Percentiles rank a stretch among this genome's conserved stretches.
These are phyloP conservation scores for Vanrija sp. DNA, from an alignment of 1,284 basidiomycete genomes.

Conservation along the genomic window DNA sequence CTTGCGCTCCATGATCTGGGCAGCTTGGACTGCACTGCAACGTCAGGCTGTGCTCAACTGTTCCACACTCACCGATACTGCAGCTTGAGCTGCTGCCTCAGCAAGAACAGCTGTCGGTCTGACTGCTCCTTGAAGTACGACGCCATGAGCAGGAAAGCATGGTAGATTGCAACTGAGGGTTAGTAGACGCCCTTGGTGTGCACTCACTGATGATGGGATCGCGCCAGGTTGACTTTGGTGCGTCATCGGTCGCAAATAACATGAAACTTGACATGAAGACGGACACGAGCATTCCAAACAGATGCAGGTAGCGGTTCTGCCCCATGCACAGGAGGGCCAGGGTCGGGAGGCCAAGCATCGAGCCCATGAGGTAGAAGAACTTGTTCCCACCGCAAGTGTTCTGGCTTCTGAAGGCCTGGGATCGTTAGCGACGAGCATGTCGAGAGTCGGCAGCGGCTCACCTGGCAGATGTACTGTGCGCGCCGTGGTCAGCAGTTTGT, in stretches of 20 bases:
- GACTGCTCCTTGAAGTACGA: constrained; percentile 51
- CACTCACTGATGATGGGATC: constrained; percentile 43
- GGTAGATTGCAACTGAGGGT: constrained; percentile 36
- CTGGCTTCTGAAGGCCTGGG: too few species aligned
- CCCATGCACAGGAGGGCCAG: constrained; percentile 73
- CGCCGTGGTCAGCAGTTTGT: too few species aligned
- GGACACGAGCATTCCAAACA: too few species aligned
- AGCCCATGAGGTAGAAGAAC: constrained; percentile 1
- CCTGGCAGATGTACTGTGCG: too few species aligned
- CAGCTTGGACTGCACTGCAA: constrained; percentile 71
- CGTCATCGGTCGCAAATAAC: too few species aligned
- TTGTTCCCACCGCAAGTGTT: too few species aligned
- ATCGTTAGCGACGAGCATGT: too few species aligned
- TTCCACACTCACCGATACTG: constrained; percentile 48
- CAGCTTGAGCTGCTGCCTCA: constrained; percentile 68
- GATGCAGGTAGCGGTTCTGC: constrained; percentile 62
- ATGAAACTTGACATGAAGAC: too few species aligned
- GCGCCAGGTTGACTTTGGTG: constrained; percentile 49
- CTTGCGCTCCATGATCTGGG: constrained; percentile 75
- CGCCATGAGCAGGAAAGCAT: constrained; percentile 42
- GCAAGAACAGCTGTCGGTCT: constrained; percentile 59
- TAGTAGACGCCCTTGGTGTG: not conserved
- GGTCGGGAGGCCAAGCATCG: constrained; percentile 58
- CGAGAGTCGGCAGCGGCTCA: too few species aligned
- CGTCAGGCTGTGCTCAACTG: not conserved